Percentiles rank a stretch among this genome's conserved stretches.
Evolutionary conservation across 2,329 filamentous ascomycete genomes (phyloP).

Genomic region (Apiospora koreana): DNA sequence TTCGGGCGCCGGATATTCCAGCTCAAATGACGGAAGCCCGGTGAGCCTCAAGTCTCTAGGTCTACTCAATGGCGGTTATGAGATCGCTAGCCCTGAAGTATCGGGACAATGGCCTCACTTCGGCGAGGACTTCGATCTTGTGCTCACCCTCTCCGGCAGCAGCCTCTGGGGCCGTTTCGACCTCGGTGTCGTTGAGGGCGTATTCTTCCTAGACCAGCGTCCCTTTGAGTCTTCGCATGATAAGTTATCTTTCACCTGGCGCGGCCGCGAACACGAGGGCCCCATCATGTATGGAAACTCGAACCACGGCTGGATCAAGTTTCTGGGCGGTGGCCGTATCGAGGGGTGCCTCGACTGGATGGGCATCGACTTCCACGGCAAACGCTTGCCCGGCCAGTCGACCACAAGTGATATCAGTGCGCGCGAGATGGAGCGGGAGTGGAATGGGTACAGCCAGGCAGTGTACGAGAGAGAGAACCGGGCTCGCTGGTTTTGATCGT

Average conservation of each 20-base stretch:
- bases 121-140: slow-evolving; percentile 31
- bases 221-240: slow-evolving; percentile 34
- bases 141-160: slow-evolving; percentile 39
- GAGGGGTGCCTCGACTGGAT: slow-evolving; percentile 32
- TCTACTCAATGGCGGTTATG: slow-evolving; percentile 47
- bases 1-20: neutral
- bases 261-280: slow-evolving; percentile 34
- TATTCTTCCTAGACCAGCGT: slow-evolving; percentile 41
- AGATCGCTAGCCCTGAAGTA: slow-evolving; percentile 32
- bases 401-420: slow-evolving; percentile 32
- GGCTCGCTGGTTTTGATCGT: slow-evolving; percentile 16
- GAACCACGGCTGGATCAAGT: slow-evolving; percentile 35
- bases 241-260: slow-evolving; percentile 35
- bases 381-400: slow-evolving; percentile 26
- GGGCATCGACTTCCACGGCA: slow-evolving; percentile 29
- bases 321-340: slow-evolving; percentile 39
- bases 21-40: slow-evolving; percentile 12
- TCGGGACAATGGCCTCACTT: slow-evolving; percentile 26
- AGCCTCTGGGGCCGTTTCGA: slow-evolving; percentile 49
- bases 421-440: slow-evolving; percentile 27
- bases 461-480: slow-evolving; percentile 30
- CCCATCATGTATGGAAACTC: slow-evolving; percentile 27
- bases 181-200: slow-evolving; percentile 41
- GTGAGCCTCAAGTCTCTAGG: slow-evolving; percentile 31
- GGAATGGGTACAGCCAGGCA: slow-evolving; percentile 30